Base-by-base conservation (phyloP, 805 yeast species). In the Jamesozyma spencerorum region DNA sequence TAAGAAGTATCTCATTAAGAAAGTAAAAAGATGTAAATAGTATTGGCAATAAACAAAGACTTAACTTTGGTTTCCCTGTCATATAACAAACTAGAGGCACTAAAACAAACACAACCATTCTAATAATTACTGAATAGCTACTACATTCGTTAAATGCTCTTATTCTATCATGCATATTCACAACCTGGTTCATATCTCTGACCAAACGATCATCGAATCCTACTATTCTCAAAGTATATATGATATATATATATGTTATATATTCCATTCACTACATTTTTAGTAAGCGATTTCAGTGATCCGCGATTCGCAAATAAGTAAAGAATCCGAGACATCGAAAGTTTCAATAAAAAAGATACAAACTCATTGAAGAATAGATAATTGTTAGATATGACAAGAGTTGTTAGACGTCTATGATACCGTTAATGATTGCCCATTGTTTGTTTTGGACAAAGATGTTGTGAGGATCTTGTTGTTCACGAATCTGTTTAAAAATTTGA, bases 371-470 rank as follows among this genome's bases (percentile, higher is more conserved):
- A 12, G n/a, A 34, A 22, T n/a, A 14, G 18, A 22, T 22, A 22
- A 24, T 4, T 36, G 28, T n/a, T 7, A 22, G 6, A 22, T 22
- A 10, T 22, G 10, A 22, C 26, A 22, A 22, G 26, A 22, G 26
- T 22, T 10, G 10, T 22, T 22, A 22, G n/a, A 13, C 33, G 26
- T 65, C 67, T 7, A 77, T 63, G 40, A 82, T 69, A 31, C 95
- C 95, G 58, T 88, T 88, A 61, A 87, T 74, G 17, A 71, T 55
- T 11, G 85, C 77, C 98, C 98, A 90, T 22, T 72, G 75, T 50
- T 70, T 71, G 22, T 86, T 85, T 48, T 85, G 77, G 41, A 86
- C 60, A 56, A 90, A 88, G 2, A 88, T 78, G 11, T 85, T 86
- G 3, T 77, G 65, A 1, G 97, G 96, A 64, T 90, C 97, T 54